Base-by-base conservation (phyloP, 2,329 filamentous ascomycete species). In the Aspergillus latus region DNA sequence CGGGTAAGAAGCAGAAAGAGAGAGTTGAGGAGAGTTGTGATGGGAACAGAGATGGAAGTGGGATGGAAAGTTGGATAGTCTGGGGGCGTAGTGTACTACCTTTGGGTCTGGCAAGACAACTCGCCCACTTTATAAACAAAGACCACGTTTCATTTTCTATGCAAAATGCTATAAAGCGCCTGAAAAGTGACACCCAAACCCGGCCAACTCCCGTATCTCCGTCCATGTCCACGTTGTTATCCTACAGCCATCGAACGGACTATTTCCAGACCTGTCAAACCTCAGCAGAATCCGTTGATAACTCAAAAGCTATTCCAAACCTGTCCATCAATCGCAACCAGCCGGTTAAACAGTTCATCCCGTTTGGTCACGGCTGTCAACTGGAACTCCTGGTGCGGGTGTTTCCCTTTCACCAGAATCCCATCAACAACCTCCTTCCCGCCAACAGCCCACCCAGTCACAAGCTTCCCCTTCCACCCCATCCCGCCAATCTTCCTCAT, bases 381-480 rank as follows among this genome's bases (percentile, higher is more conserved):
- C 50, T 84, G 82, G 58, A 80, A 82, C 54, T 76, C 77, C 13
- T 82, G 74, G 0, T 87, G 83, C 11, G 59, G 62, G 34, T 73
- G 73, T 52, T 78, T 78, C n/a, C 85, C 84, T 28, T 77, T 77
- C 60, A 94, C 84, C 61, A 89, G 79, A 61, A 95, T 64, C 0
- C 89, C 89, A 75, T 94, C 90, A 0, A 87, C 85, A 32, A 94
- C 84, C 69, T 92, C 86, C 46, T 85, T 80, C 0, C 85, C 84
- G 1, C 68, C 67, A 65, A 90, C 81, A 0, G 88, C 87, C 89
- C 90, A 91, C 0, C 89, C 90, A 0, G 94, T 88, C 2, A 94
- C 81, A 50, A 94, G 74, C 76, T 91, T 93, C 1, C 86, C 85
- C 74, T 94, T 95, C 90, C 90, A 95, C 0, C 90, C 89, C 39